These are phyloP conservation scores for Saccharomyces hybrid DNA, from an alignment of 1,139 yeast genomes.

Conservation along the genomic window DNA sequence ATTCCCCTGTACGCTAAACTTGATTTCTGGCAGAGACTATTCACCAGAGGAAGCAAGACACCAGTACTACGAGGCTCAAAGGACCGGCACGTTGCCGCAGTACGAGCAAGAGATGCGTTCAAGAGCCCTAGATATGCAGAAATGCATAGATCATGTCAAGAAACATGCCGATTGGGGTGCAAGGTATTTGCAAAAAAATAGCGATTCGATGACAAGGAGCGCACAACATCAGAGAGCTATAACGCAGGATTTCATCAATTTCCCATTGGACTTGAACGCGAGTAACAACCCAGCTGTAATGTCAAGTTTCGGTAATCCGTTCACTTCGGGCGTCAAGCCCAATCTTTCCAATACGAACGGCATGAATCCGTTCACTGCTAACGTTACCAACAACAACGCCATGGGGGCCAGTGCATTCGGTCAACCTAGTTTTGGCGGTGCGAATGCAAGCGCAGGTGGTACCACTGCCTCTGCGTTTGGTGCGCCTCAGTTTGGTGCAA, in stretches of 20 bases:
- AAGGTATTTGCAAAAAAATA: not conserved
- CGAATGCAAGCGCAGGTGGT: not conserved
- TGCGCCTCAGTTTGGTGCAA: constrained; percentile 21
- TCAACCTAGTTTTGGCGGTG: constrained; percentile 7
- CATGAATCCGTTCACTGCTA: constrained; percentile 6
- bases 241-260: constrained; percentile 37
- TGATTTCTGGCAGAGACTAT: too few species aligned
- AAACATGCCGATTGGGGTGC: not conserved
- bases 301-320: constrained; percentile 6
- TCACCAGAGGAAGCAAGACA: too few species aligned
- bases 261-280: constrained; percentile 25
- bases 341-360: not conserved
- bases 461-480: constrained; percentile 14
- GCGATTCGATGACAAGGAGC: not conserved
- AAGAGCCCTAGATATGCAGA: not conserved
- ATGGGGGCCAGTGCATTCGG: constrained; percentile 17
- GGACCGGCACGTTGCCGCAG: too few species aligned
- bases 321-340: constrained; percentile 5
- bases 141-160: not conserved
- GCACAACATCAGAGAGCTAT: not conserved
- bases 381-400: not conserved
- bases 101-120: too few species aligned
- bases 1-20: too few species aligned
- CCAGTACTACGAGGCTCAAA: too few species aligned
- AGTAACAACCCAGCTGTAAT: constrained; percentile 1